These are phyloP conservation scores for Solanum sejunctum DNA, from an alignment of 257 asterid genomes.

Conservation along the genomic window DNA sequence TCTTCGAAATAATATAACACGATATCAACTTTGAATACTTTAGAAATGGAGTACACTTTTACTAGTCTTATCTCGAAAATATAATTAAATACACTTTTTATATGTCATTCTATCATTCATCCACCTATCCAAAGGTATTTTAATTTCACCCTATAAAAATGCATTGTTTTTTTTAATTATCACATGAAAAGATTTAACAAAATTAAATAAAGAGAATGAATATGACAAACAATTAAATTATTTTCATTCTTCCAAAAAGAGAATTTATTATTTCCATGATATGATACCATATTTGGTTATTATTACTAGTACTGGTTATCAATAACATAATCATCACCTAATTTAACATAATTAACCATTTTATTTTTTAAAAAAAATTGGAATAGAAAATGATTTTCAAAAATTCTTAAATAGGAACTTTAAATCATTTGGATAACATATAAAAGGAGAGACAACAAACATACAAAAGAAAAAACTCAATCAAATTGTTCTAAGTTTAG, in stretches of 20 bases:
- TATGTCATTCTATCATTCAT: background rate
- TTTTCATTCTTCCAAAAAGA: background rate
- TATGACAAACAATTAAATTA: background rate
- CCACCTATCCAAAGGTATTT: background rate
- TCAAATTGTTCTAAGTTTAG: background rate
- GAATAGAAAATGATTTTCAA: background rate
- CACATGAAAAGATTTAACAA: background rate
- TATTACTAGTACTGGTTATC: background rate
- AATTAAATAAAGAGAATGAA: background rate
- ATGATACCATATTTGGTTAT: background rate
- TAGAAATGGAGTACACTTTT: too few relatives aligned
- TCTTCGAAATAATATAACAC: too few relatives aligned
- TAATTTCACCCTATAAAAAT: background rate
- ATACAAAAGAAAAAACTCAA: background rate
- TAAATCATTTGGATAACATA: background rate
- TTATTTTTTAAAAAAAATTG: background rate
- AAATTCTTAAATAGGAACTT: background rate
- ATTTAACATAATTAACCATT: background rate
- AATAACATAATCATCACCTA: background rate
- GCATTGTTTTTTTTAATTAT: background rate
- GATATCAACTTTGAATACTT: too few relatives aligned
- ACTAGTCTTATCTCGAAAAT: too few relatives aligned
- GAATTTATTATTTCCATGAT: background rate
- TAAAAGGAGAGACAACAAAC: background rate
- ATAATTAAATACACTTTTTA: too few relatives aligned